phyloP scores from a whole-genome alignment of 2,329 filamentous ascomycete genomes.

The Cryphonectria naterciae region DNA sequence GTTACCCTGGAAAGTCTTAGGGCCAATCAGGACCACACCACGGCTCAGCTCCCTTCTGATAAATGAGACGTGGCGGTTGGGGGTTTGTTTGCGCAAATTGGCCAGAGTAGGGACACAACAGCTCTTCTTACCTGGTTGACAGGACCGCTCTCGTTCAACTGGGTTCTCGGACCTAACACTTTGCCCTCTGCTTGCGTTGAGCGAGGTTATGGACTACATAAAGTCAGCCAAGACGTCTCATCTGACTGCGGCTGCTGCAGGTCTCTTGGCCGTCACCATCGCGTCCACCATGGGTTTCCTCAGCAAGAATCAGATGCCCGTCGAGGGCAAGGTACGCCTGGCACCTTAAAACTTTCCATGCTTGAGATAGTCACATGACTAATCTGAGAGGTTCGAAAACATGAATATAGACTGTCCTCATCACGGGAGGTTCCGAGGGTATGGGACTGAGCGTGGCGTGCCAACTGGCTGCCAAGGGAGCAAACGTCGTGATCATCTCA shows the following conservation, averaged over 20 bases:
- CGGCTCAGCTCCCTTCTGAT: neutral
- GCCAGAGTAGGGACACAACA: neutral
- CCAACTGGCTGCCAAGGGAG: conserved; percentile 67
- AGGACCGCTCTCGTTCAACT: neutral
- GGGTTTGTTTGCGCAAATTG: neutral
- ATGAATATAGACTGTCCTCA: conserved; percentile 62
- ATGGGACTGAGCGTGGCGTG: conserved; percentile 67
- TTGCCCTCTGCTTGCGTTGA: neutral
- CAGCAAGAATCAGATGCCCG: conserved; percentile 76
- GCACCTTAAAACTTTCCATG: neutral
- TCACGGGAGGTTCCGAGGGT: conserved; percentile 74
- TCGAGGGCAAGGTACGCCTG: conserved; percentile 75
- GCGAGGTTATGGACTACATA: conserved; percentile 31
- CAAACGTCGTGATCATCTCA: conserved; percentile 70
- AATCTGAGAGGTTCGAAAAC: neutral
- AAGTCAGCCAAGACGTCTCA: conserved; percentile 30
- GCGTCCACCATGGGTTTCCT: conserved; percentile 68
- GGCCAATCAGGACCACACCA: neutral
- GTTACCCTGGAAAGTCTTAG: neutral
- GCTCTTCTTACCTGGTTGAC: neutral
- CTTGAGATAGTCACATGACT: conserved; percentile 1
- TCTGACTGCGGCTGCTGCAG: conserved; percentile 35
- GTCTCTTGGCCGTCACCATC: conserved; percentile 41
- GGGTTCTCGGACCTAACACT: neutral
- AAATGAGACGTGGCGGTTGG: neutral